phyloP scores from a whole-genome alignment of 1,284 basidiomycete genomes.

The Ustilago shanxiensis region DNA sequence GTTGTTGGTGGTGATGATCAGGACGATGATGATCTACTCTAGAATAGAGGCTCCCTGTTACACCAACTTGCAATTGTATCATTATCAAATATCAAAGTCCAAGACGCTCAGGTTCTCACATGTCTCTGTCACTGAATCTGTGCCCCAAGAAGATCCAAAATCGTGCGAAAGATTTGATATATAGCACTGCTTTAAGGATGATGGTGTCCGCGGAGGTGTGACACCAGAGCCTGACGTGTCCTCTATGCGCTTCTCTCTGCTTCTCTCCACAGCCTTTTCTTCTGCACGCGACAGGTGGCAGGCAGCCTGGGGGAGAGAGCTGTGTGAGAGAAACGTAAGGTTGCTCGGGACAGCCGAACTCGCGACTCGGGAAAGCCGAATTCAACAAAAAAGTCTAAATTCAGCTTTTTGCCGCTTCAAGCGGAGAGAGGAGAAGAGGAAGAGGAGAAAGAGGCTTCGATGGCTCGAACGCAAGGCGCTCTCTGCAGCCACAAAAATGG shows the following conservation, averaged over 20 bases:
- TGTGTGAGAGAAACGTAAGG: slow-evolving; percentile 1
- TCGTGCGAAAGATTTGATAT: neutral
- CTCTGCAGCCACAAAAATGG: neutral
- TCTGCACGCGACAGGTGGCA: neutral
- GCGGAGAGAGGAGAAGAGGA: no score
- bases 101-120: no score
- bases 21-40: slow-evolving; percentile 69
- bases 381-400: slow-evolving; percentile 1
- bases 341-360: slow-evolving; percentile 2
- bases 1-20: slow-evolving; percentile 59
- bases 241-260: slow-evolving; percentile 16
- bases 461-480: slow-evolving; percentile 7
- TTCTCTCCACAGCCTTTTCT: slow-evolving; percentile 12
- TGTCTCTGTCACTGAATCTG: no score
- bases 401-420: neutral
- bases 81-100: no score
- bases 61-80: no score
- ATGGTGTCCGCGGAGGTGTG: slow-evolving; percentile 11
- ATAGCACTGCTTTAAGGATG: neutral
- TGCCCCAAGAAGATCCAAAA: no score
- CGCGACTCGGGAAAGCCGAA: neutral
- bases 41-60: neutral
- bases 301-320: neutral
- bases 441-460: slow-evolving; percentile 5
- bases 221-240: slow-evolving; percentile 13